Conservation (phyloP, 2,329 filamentous ascomycete genomes). For the Colletotrichum godetiae region DNA sequence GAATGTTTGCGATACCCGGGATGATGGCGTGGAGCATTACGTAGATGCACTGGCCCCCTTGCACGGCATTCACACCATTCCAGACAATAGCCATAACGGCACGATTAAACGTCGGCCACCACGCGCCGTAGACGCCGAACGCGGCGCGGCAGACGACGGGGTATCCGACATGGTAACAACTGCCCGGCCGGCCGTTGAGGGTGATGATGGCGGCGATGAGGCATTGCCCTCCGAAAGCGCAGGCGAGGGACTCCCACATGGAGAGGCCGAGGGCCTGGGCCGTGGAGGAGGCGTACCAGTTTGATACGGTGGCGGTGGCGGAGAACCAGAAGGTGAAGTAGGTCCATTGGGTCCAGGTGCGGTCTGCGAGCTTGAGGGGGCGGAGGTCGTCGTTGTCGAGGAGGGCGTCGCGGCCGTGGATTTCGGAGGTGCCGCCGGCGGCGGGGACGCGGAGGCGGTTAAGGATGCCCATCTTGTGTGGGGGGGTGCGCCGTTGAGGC, state of each 20-base stretch:
- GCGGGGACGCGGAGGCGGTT: conserved; percentile 21
- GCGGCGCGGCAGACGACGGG: conserved; percentile 54
- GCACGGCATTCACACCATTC: conserved; percentile 54
- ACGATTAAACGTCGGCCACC: conserved; percentile 56
- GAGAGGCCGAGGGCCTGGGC: conserved; percentile 55
- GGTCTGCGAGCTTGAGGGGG: conserved; percentile 50
- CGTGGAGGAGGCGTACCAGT: conserved; percentile 51
- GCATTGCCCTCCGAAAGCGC: conserved; percentile 53
- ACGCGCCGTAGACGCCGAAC: conserved; percentile 56
- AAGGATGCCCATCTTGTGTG: conserved; percentile 18
- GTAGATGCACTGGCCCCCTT: conserved; percentile 47
- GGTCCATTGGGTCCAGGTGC: conserved; percentile 53
- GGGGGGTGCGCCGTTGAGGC: too few species aligned
- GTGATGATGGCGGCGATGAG: conserved; percentile 54
- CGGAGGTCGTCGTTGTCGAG: conserved; percentile 55
- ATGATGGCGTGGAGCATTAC: conserved; percentile 54
- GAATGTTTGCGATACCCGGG: conserved; percentile 51
- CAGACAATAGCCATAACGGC: conserved; percentile 58
- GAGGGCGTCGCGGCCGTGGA: conserved; percentile 43
- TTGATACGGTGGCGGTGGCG: conserved; percentile 50
- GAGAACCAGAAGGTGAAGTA: conserved; percentile 58
- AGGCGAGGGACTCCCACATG: conserved; percentile 60
- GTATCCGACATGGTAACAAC: conserved; percentile 55
- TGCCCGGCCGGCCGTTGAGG: conserved; percentile 53
- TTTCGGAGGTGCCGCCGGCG: conserved; percentile 19